These are phyloP conservation scores for Clonostachys sp. DNA, from an alignment of 2,329 filamentous ascomycete species.

Conservation along the genomic window DNA sequence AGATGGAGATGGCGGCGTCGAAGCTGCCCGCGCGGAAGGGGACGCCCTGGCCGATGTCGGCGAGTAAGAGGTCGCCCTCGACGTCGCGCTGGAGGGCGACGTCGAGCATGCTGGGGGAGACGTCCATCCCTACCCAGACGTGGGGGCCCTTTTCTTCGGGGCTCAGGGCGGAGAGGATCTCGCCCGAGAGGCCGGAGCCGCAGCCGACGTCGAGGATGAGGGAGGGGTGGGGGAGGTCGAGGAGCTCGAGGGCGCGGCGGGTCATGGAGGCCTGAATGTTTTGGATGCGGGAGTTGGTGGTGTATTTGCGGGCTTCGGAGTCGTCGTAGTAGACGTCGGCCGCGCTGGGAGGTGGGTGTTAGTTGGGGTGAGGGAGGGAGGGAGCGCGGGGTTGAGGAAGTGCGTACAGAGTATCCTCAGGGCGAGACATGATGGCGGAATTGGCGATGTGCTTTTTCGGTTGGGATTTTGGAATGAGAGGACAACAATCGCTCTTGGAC, in stretches of 20 bases:
- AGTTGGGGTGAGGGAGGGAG: constrained; percentile 1
- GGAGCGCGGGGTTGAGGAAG: constrained; percentile 14
- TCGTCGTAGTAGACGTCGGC: constrained; percentile 98
- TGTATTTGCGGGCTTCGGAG: constrained; percentile 93
- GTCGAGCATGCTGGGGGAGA: constrained; percentile 94
- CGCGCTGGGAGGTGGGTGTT: constrained; percentile 48
- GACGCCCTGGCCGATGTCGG: constrained; percentile 92
- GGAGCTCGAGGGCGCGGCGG: constrained; percentile 83
- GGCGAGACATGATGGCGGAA: constrained; percentile 75
- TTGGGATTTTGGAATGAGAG: too few species aligned
- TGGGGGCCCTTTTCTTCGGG: constrained; percentile 77
- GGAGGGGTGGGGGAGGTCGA: constrained; percentile 73
- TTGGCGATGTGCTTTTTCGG: too few species aligned
- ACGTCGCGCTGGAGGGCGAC: constrained; percentile 87
- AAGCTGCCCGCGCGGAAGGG: constrained; percentile 91
- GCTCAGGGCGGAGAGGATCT: constrained; percentile 75
- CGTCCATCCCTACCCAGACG: constrained; percentile 96
- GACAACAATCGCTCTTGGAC: too few species aligned
- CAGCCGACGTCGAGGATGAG: constrained; percentile 96
- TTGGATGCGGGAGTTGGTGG: constrained; percentile 90
- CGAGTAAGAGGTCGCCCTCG: constrained; percentile 88
- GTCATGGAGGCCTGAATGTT: constrained; percentile 96
- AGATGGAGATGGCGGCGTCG: constrained; percentile 92
- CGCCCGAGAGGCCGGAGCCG: constrained; percentile 88
- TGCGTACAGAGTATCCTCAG: constrained; percentile 84